Percentiles rank a stretch among this genome's conserved stretches.
These are phyloP conservation scores for Pythium guiyangense DNA, from an alignment of 352 stramenopile genomes.

Conservation along the genomic window DNA sequence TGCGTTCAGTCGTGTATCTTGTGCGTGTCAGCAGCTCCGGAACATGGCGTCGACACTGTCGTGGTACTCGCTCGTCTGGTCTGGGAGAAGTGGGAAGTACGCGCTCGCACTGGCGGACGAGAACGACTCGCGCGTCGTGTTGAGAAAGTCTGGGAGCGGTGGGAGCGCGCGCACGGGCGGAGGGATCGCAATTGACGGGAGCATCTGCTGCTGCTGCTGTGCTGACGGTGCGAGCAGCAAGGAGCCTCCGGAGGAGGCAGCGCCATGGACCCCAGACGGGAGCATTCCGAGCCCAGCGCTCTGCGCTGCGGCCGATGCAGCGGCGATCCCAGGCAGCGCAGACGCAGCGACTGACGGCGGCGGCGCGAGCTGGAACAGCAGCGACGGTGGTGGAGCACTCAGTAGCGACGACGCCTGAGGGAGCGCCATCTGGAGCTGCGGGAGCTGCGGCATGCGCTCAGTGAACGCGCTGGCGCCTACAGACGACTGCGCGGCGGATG, in stretches of 20 bases:
- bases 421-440: conserved; percentile 51
- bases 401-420: conserved; percentile 39
- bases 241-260: not conserved
- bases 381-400: conserved; percentile 26
- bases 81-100: conserved; percentile 46
- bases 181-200: conserved; percentile 52
- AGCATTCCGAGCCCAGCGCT: conserved; percentile 18
- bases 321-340: conserved; percentile 13
- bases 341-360: conserved; percentile 9
- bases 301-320: conserved; percentile 17
- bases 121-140: conserved; percentile 48
- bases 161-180: conserved; percentile 39
- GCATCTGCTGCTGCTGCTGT: conserved; percentile 15
- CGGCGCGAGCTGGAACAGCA: conserved; percentile 18
- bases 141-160: conserved; percentile 60
- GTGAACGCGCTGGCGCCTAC: conserved; percentile 11
- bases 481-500: conserved; percentile 6
- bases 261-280: conserved; percentile 4
- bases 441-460: conserved; percentile 35
- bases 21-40: conserved; percentile 23
- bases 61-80: conserved; percentile 38
- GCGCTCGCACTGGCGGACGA: conserved; percentile 24
- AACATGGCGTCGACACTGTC: conserved; percentile 38
- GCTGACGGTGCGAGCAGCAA: not conserved
- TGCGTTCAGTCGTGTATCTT: not conserved